Evolutionary conservation across 805 yeast species (phyloP).

Genomic region (Kuraishia cidri): DNA sequence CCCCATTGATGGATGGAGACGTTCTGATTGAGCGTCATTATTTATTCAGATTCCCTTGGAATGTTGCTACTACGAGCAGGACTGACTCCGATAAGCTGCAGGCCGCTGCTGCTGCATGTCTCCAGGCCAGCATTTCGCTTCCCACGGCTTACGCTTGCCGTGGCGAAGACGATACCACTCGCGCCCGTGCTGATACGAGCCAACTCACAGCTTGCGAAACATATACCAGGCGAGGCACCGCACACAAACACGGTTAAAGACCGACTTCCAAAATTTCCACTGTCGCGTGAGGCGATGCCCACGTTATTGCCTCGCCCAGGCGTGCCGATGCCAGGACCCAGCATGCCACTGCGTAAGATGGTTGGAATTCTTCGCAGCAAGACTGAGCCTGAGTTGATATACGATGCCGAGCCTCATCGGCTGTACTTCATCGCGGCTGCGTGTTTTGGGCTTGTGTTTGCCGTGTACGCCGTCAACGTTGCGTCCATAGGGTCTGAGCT

Average conservation of each 20-base stretch:
- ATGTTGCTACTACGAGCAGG: no score
- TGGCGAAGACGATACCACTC: no score
- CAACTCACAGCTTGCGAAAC: no score
- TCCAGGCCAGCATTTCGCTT: no score
- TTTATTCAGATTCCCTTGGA: no score
- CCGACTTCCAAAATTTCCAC: conserved; percentile 58
- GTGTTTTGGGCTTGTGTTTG: conserved; percentile 58
- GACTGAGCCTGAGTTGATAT: conserved; percentile 60
- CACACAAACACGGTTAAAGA: conserved; percentile 40
- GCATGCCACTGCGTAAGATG: conserved; percentile 51
- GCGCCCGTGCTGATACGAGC: no score
- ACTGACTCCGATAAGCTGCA: no score
- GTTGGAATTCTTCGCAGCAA: conserved; percentile 42
- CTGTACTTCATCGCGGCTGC: conserved; percentile 64
- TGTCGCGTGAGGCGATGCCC: conserved; percentile 55
- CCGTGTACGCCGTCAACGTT: conserved; percentile 54
- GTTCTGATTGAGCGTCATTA: no score
- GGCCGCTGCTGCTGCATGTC: no score
- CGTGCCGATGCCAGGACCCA: conserved; percentile 61
- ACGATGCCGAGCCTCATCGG: conserved; percentile 79
- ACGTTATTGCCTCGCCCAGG: conserved; percentile 68
- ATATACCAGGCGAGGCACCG: conserved; percentile 48
- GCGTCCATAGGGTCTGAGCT: conserved; percentile 19
- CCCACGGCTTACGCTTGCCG: no score
- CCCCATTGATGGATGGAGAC: no score